Conservation (phyloP, 75 land plant genomes). For the Sequoiadendron giganteum region DNA sequence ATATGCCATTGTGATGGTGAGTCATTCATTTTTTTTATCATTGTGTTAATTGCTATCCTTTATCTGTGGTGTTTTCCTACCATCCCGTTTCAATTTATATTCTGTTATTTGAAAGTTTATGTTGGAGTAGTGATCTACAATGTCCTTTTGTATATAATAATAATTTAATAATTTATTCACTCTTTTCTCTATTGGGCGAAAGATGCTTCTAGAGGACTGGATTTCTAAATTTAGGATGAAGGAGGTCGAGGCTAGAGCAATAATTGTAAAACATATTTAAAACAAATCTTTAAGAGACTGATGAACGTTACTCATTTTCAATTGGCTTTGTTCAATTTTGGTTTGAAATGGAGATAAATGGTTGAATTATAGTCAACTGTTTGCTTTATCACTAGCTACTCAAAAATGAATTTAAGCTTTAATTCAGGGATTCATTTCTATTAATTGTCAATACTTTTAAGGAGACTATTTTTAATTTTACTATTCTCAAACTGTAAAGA, state of each 20-base stretch:
- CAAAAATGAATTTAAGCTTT: no score
- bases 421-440: no score
- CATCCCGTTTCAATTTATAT: neutral
- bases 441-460: no score
- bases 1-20: conserved; percentile 86
- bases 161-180: neutral
- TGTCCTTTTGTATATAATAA: neutral
- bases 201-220: neutral
- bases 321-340: neutral
- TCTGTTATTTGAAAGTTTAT: neutral
- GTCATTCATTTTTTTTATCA: conserved; percentile 4
- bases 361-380: neutral
- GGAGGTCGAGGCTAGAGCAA: neutral
- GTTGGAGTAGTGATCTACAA: neutral
- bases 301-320: neutral
- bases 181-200: neutral
- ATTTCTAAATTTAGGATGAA: neutral
- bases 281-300: neutral
- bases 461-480: no score
- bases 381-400: neutral
- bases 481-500: no score
- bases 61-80: neutral
- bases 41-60: neutral
- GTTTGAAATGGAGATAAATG: neutral
- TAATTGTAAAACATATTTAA: neutral